These are phyloP conservation scores for Schrenkiella parvula DNA, from an alignment of 345 rosid species.

Conservation along the genomic window DNA sequence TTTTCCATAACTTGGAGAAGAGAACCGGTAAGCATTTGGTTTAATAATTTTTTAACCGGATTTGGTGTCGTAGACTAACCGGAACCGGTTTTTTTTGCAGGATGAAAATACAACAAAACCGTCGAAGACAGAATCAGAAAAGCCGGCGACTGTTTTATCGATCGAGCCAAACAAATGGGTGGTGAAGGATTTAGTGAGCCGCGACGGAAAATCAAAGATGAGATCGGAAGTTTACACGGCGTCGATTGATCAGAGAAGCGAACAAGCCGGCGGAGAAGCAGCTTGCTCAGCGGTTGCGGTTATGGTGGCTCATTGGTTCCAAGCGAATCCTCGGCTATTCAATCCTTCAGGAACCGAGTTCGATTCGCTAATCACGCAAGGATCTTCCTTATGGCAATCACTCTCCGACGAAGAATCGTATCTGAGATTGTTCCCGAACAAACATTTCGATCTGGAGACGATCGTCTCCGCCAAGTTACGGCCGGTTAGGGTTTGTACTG, in stretches of 20 bases:
- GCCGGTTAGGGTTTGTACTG: slow-evolving; percentile 29
- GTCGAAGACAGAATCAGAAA: neutral
- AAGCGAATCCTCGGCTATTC: neutral
- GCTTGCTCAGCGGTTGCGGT: slow-evolving; percentile 34
- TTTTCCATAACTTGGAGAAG: slow-evolving; percentile 27
- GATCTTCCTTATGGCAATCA: slow-evolving; percentile 30
- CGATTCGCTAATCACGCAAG: slow-evolving; percentile 30
- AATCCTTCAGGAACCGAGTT: slow-evolving; percentile 25
- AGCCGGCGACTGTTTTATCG: neutral
- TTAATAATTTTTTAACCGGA: neutral
- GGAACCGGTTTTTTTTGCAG: slow-evolving; percentile 3
- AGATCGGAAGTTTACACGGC: slow-evolving; percentile 27
- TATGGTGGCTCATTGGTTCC: slow-evolving; percentile 34
- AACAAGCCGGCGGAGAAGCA: slow-evolving; percentile 35
- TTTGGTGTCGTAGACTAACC: neutral
- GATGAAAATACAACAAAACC: slow-evolving; percentile 16
- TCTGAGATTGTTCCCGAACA: slow-evolving; percentile 24
- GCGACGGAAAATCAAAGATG: slow-evolving; percentile 29
- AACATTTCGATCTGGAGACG: slow-evolving; percentile 31
- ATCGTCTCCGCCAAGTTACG: slow-evolving; percentile 23
- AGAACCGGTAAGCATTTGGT: slow-evolving; percentile 12
- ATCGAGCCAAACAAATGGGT: slow-evolving; percentile 26
- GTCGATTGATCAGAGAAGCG: slow-evolving; percentile 35
- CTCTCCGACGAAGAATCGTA: slow-evolving; percentile 25
- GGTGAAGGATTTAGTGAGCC: slow-evolving; percentile 22